Evolutionary conservation across 495 filamentous ascomycete genomes (phyloP).

Genomic region (Tuber indicum): DNA sequence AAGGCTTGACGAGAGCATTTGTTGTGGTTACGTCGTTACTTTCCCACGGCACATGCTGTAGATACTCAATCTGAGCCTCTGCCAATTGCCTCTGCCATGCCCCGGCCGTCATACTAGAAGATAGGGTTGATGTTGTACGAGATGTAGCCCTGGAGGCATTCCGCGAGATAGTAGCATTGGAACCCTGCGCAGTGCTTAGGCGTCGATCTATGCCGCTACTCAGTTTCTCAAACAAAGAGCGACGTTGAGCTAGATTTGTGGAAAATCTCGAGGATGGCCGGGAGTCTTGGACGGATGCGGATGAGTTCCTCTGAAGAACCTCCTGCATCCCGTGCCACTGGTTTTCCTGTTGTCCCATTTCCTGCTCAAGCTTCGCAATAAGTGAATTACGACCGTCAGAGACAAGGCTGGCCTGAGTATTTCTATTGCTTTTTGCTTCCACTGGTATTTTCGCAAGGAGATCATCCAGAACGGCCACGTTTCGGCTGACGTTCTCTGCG

Average conservation of each 20-base stretch:
- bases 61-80: conserved; percentile 33
- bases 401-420: conserved; percentile 17
- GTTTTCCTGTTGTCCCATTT: conserved; percentile 32
- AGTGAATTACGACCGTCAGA: conserved; percentile 34
- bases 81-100: conserved; percentile 11
- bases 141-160: conserved; percentile 1
- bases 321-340: conserved; percentile 34
- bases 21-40: not conserved
- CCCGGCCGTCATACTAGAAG: not conserved
- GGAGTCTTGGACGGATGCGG: conserved; percentile 12
- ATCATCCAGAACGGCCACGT: conserved; percentile 19
- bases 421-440: conserved; percentile 11
- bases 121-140: not conserved
- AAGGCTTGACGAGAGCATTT: conserved; percentile 10
- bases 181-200: conserved; percentile 15
- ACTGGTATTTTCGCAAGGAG: conserved; percentile 25
- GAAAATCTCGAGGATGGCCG: conserved; percentile 13
- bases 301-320: conserved; percentile 20
- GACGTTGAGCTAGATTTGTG: conserved; percentile 17
- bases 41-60: conserved; percentile 22
- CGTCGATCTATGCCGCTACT: conserved; percentile 23
- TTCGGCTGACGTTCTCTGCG: conserved; percentile 7
- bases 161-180: not conserved
- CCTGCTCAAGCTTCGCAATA: conserved; percentile 28
- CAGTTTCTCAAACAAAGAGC: conserved; percentile 24